phyloP scores from a whole-genome alignment of 768 basidiomycete species.

The Tubosaeta sp. region DNA sequence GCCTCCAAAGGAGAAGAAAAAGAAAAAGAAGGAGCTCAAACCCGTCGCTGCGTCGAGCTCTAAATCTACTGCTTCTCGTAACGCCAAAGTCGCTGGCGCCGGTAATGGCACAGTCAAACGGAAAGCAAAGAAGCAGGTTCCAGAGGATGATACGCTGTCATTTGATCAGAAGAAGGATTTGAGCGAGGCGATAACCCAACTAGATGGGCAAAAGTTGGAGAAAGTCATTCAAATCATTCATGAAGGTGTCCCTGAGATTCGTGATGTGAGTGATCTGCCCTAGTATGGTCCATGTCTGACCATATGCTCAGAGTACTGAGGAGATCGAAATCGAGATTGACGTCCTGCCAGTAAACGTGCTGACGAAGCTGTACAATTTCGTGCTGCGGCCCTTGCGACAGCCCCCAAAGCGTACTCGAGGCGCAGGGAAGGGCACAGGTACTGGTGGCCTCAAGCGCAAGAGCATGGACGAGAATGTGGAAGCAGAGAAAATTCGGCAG shows the following conservation, averaged over 20 bases:
- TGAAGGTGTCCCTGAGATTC: conserved; percentile 88
- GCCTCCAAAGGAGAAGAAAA: conserved; percentile 62
- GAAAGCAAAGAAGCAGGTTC: conserved; percentile 59
- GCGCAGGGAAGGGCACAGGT: conserved; percentile 70
- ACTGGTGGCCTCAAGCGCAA: conserved; percentile 91
- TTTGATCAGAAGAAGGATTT: conserved; percentile 99
- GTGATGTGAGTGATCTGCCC: conserved; percentile 64
- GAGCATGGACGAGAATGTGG: conserved; percentile 95
- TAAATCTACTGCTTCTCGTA: conserved; percentile 49
- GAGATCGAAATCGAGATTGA: conserved; percentile 99
- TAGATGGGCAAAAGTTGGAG: conserved; percentile 81
- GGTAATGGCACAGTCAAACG: conserved; percentile 47
- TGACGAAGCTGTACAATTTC: conserved; percentile 93
- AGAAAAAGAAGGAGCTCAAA: conserved; percentile 63
- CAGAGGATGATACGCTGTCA: conserved; percentile 79
- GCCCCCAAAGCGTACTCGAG: conserved; percentile 57
- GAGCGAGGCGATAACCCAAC: conserved; percentile 85
- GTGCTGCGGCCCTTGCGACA: conserved; percentile 78
- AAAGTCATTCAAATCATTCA: conserved; percentile 94
- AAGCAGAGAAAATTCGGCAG: conserved; percentile 90
- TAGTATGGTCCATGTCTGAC: conserved; percentile 10
- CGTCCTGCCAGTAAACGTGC: conserved; percentile 75
- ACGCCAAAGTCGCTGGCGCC: conserved; percentile 38
- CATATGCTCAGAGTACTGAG: conserved; percentile 70
- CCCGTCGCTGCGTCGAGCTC: conserved; percentile 59